Percentiles rank a stretch among this genome's conserved stretches.
These are phyloP conservation scores for Skeletonema tropicum DNA, from an alignment of 108 stramenopile species.

Conservation along the genomic window DNA sequence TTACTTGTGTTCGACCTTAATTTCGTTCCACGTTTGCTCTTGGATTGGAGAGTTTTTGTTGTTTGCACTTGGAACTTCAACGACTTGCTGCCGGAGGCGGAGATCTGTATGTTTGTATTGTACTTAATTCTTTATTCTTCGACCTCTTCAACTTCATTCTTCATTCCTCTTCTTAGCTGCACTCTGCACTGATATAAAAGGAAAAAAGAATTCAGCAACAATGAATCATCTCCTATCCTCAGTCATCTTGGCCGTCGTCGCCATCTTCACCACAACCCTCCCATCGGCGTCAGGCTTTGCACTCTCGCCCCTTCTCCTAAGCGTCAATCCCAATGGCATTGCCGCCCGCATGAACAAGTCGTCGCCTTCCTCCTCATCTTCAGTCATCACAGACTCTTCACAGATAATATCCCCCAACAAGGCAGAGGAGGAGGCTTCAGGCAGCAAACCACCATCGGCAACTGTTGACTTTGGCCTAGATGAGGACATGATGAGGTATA, in stretches of 20 bases:
- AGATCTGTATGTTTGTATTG: too few relatives aligned
- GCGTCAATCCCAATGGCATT: background rate
- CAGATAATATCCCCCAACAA: background rate
- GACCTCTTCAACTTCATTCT: too few relatives aligned
- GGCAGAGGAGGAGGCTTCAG: background rate
- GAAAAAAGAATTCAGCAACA: background rate
- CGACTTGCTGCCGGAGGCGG: too few relatives aligned
- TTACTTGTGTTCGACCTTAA: too few relatives aligned
- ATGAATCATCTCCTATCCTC: background rate
- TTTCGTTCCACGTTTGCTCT: too few relatives aligned
- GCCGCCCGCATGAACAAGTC: background rate
- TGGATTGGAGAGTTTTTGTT: too few relatives aligned
- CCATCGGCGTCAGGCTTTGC: background rate
- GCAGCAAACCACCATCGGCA: background rate
- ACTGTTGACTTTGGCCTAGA: background rate
- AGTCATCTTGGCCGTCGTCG: background rate
- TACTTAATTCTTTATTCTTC: too few relatives aligned
- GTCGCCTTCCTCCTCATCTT: background rate
- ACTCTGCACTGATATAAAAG: too few relatives aligned
- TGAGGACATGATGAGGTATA: background rate
- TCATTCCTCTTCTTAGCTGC: too few relatives aligned
- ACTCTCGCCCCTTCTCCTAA: background rate
- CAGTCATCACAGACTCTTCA: background rate
- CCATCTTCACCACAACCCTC: background rate
- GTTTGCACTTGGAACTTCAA: too few relatives aligned